Base-by-base conservation (phyloP, 805 yeast genomes). In the Candida qinlingensis region DNA sequence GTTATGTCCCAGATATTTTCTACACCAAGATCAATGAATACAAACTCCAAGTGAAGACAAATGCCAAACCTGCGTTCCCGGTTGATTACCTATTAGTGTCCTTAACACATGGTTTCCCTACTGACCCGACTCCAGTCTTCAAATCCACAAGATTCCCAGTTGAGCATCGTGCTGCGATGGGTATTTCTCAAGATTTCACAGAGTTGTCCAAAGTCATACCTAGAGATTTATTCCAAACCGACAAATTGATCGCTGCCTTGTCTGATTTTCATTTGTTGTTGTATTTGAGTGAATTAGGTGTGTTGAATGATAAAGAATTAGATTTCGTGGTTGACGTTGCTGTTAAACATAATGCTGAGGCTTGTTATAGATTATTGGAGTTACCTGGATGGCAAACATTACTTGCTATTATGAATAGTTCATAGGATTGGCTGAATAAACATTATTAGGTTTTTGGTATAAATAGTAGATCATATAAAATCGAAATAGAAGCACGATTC, bases 1-100 rank as follows among this genome's bases (percentile, higher is more conserved):
- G 97, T 48, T 94, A 92, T 57, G 98, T 94, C 12, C 99, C 99
- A 0, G 99, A 94, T 53, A 85, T 94, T 28, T 87, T 87, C 60
- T 94, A 85, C 72, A 81, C 82, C 66, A 82, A 80, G 63, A 76
- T 80, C 51, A 94, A 94, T 63, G 97, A 94, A 68, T 94, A 94
- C 67, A 87, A 87, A 4, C 70, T 89, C 31, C 81, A 88, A 36
- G 95, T 94, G n/a, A 89, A 89, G 59, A 79, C 81, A 39, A 85
- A 87, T 61, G 96, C 96, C 1, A 85, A 85, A 59, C 96, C 97
- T 1, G 86, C 94, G 27, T 87, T 90, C 64, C 97, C 97, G 2
- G 90, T 86, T n/a, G 97, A 90, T 52, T 90, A 87, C 62, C 66
- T 90, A 51, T 68, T 94, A 46, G 96, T 92, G 1, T 83, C 97